A percentile compares a stretch with the other conserved stretches of the same genome.
phyloP scores from a whole-genome alignment of 148 eudicot genomes.

The Chenopodium suecicum region DNA sequence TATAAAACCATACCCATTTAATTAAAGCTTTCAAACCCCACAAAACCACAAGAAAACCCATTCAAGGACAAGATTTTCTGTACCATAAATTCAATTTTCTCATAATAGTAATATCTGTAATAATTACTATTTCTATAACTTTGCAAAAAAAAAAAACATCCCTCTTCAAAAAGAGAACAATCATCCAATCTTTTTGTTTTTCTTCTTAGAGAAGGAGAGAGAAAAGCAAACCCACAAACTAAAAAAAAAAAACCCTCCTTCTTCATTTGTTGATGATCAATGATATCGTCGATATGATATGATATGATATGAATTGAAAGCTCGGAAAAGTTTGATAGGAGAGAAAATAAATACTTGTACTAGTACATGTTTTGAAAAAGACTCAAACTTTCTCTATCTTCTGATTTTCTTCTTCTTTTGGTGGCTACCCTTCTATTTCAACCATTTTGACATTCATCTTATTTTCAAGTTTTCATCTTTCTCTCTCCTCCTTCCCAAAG shows the following conservation, averaged over 20 bases:
- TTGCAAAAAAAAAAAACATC: not conserved
- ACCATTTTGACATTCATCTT: constrained; percentile 6
- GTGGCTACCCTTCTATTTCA: constrained; percentile 13
- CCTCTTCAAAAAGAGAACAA: constrained; percentile 29
- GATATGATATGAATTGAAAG: constrained; percentile 23
- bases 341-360: too few species aligned
- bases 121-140: constrained; percentile 3
- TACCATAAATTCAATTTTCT: constrained; percentile 27
- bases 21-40: constrained; percentile 23
- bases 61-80: constrained; percentile 60
- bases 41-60: constrained; percentile 28
- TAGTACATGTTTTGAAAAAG: constrained; percentile 21
- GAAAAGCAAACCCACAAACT: constrained; percentile 14
- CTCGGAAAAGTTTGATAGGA: constrained; percentile 3
- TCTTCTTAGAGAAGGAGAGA: constrained; percentile 46
- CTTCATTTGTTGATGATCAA: not conserved
- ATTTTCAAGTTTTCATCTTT: not conserved
- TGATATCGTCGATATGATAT: too few species aligned
- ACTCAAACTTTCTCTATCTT: constrained; percentile 12
- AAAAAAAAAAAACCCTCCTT: constrained; percentile 12
- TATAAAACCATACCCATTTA: not conserved
- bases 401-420: constrained; percentile 9
- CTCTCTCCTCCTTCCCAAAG: not conserved
- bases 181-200: constrained; percentile 31
- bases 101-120: constrained; percentile 12